Base-by-base conservation (phyloP, 352 stramenopile species). In the Phytophthora aleatoria region DNA sequence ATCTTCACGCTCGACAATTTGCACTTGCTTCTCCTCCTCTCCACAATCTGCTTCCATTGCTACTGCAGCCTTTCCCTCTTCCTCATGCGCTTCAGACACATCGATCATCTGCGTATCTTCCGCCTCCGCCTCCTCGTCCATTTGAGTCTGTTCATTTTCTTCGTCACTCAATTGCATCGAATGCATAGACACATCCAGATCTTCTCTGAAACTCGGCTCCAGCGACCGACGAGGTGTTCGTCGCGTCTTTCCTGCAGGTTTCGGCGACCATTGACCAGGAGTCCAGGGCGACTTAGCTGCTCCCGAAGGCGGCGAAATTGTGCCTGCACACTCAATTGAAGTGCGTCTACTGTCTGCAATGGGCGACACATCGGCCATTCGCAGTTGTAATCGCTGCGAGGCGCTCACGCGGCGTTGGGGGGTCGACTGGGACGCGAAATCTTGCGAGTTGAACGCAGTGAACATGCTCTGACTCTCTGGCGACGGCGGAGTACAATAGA, bases 131-230 rank as follows among this genome's bases (percentile, higher is more conserved):
- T 74, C 67, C 11, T 79, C 71, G 1, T 77, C 57, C 50, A 48
- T 39, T 3, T 10, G 31, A n/a, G 48, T 52, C 36, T 39, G 13
- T 27, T 82, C 67, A 16, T 53, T 63, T 12, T 49, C 55, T 26
- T 86, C 73, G 38, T 82, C 81, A 33, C 79, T 84, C n/a, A 90
- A 49, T 43, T 88, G 71, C 71, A 90, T 79, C n/a, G 77, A 88
- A 27, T 88, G 81, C 81, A 90, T 92, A 2, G 83, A 90, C 5
- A 80, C 75, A 53, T 92, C 76, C 30, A 92, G 64, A 53, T 87
- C 53, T 12, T 24, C 64, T 60, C 31, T 41, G 27, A 75, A 72
- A 60, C 43, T 64, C 35, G 57, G 44, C 58, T 75, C 67, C 20
- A 75, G 62, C 3, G 63, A 75, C 10, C 63, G 52, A 42, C 43